A percentile compares a stretch with the other conserved stretches of the same genome.
These are phyloP conservation scores for Corinectria fuckeliana DNA, from an alignment of 2,329 filamentous ascomycete species.

Conservation along the genomic window DNA sequence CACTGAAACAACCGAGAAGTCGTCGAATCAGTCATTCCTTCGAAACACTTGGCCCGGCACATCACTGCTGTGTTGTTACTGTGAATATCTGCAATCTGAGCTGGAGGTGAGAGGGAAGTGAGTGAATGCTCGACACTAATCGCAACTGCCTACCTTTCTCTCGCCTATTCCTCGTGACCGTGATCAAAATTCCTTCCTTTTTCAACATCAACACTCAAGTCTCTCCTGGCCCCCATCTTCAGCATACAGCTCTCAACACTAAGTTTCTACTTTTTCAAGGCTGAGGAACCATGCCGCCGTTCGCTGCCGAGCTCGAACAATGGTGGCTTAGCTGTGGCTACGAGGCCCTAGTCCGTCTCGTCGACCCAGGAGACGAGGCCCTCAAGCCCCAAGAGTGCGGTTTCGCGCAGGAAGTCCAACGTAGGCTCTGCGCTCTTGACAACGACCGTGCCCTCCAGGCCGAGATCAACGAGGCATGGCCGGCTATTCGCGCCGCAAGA, in stretches of 20 bases:
- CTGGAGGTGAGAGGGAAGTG: not conserved
- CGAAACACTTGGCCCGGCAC: not conserved
- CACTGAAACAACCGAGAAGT: too few species aligned
- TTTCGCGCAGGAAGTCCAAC: conserved; percentile 42
- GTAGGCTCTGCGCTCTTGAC: conserved; percentile 42
- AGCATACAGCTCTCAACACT: not conserved
- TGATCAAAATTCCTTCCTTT: not conserved
- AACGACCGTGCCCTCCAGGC: conserved; percentile 29
- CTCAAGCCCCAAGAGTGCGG: conserved; percentile 39
- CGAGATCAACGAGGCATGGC: conserved; percentile 29
- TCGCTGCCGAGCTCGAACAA: conserved; percentile 40
- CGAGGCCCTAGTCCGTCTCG: conserved; percentile 35
- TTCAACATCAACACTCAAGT: not conserved
- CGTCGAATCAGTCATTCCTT: not conserved
- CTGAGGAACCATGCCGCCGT: conserved; percentile 38
- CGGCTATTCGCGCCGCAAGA: conserved; percentile 20
- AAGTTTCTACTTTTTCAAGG: too few species aligned
- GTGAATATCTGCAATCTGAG: not conserved
- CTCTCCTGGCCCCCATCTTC: not conserved
- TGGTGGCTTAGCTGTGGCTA: conserved; percentile 44
- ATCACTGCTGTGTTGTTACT: not conserved
- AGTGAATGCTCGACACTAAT: not conserved
- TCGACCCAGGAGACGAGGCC: conserved; percentile 27
- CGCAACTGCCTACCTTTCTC: too few species aligned
- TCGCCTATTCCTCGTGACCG: not conserved